Evolutionary conservation across 805 yeast species (phyloP), one percentile per base, ranked within the genome.

Genomic region (Saccharomyces jurei): DNA sequence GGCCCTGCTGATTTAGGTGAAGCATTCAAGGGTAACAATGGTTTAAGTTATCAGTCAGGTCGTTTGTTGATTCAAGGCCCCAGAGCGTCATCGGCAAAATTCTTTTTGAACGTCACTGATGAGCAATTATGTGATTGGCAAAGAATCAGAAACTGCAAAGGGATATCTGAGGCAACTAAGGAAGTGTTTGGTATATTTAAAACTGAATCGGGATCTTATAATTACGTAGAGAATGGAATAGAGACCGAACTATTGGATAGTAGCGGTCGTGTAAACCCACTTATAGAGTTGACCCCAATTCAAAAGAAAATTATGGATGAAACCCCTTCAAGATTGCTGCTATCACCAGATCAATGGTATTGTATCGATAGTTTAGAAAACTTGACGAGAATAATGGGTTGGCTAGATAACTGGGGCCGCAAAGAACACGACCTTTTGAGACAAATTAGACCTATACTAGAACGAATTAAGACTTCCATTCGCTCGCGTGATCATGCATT

Each of bases 61-160:
- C 76, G 87, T 53, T 65, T 91, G 17, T 90, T 96, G 94, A 78
- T 94, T 2, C 97, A 90, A 68, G 99, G 99, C 0, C 98, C 98
- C 63, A 76, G 64, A 2, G 75, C 72, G 29, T 83, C 79, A 21
- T 80, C 78, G 44, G 59, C 75, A 4, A 63, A 68, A 21, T 62
- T 64, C 26, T 71, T 68, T 28, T 62, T 79, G 27, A 60, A 67
- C 26, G 48, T 72, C n/a, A 56, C 66, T 3, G 56, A 59, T 11
- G 71, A 67, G 2, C 56, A 68, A 28, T 41, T 68, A 3, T 22
- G 52, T 6, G 59, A 61, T 13, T 73, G 77, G 76, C 55, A 57
- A 13, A 51, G 58, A 14, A 46, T 63, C 14, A 49, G 63, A 5
- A 27, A 49, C 22, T 52, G 56, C 30, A 41, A 56, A 21, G 72